Conservation (phyloP, 2,329 filamentous ascomycete genomes). For the Byssoonygena ceratinophila region DNA sequence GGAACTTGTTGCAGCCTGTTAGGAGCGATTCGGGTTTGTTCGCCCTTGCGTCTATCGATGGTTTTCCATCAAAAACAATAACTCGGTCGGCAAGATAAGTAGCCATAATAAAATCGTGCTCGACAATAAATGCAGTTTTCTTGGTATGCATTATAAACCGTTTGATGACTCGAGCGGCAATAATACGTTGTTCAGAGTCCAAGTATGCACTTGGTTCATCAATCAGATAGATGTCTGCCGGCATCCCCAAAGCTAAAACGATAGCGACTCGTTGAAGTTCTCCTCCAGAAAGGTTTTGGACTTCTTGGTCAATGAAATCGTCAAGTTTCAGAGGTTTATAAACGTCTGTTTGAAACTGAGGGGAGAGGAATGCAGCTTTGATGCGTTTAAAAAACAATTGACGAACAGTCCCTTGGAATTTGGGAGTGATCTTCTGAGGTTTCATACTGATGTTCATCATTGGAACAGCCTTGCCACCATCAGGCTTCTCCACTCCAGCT, state of each 20-base stretch:
- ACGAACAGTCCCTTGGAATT: slow-evolving; percentile 92
- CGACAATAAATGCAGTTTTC: slow-evolving; percentile 98
- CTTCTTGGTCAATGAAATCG: slow-evolving; percentile 98
- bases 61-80: slow-evolving; percentile 94
- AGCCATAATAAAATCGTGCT: slow-evolving; percentile 99
- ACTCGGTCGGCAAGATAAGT: slow-evolving; percentile 79
- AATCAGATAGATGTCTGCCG: slow-evolving; percentile 96
- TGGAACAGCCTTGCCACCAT: slow-evolving; percentile 65
- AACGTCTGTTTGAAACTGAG: slow-evolving; percentile 98
- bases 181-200: slow-evolving; percentile 97
- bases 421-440: slow-evolving; percentile 97
- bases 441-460: slow-evolving; percentile 99
- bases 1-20: slow-evolving; percentile 90
- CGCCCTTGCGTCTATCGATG: slow-evolving; percentile 76
- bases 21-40: slow-evolving; percentile 85
- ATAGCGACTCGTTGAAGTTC: slow-evolving; percentile 99
- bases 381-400: slow-evolving; percentile 99
- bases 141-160: slow-evolving; percentile 99
- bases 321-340: slow-evolving; percentile 99
- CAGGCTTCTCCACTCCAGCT: slow-evolving; percentile 85
- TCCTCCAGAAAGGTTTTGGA: slow-evolving; percentile 97
- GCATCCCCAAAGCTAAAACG: slow-evolving; percentile 86
- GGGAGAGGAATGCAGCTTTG: slow-evolving; percentile 88
- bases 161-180: slow-evolving; percentile 95
- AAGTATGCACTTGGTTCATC: slow-evolving; percentile 96